phyloP scores from a whole-genome alignment of 1,284 basidiomycete species.

The Cutaneotrichosporon cyanovorans region DNA sequence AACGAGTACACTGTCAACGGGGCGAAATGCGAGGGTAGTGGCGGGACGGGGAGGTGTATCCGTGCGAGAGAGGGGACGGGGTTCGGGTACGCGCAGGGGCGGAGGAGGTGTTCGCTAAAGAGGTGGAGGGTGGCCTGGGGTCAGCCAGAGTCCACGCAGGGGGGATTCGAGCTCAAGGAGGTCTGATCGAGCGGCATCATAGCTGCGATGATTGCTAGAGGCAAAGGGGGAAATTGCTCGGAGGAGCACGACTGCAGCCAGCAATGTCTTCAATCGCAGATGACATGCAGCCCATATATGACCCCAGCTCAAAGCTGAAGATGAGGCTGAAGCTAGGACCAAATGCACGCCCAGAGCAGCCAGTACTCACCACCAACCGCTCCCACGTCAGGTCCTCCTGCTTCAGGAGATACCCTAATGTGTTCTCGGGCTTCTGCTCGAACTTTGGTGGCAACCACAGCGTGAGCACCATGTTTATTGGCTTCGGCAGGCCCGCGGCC shows the following conservation, averaged over 20 bases:
- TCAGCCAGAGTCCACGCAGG: no score
- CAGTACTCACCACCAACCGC: slow-evolving; percentile 26
- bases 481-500: slow-evolving; percentile 31
- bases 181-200: no score
- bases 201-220: no score
- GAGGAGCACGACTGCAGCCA: no score
- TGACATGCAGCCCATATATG: no score
- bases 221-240: no score
- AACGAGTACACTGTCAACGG: slow-evolving; percentile 38
- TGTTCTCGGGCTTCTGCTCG: slow-evolving; percentile 33
- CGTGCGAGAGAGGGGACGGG: slow-evolving; percentile 33
- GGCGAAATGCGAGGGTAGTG: slow-evolving; percentile 33
- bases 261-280: no score
- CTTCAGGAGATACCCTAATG: slow-evolving; percentile 31
- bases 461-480: slow-evolving; percentile 29
- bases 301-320: no score
- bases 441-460: slow-evolving; percentile 37
- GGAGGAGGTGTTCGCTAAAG: slow-evolving; percentile 35
- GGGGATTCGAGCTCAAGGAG: no score
- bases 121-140: slow-evolving; percentile 32
- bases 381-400: slow-evolving; percentile 36
- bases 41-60: slow-evolving; percentile 32
- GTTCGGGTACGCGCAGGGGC: slow-evolving; percentile 38
- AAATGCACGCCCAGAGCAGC: not conserved
- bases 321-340: no score